phyloP scores from a whole-genome alignment of 441 rosid genomes.

The Gossypium armourianum region DNA sequence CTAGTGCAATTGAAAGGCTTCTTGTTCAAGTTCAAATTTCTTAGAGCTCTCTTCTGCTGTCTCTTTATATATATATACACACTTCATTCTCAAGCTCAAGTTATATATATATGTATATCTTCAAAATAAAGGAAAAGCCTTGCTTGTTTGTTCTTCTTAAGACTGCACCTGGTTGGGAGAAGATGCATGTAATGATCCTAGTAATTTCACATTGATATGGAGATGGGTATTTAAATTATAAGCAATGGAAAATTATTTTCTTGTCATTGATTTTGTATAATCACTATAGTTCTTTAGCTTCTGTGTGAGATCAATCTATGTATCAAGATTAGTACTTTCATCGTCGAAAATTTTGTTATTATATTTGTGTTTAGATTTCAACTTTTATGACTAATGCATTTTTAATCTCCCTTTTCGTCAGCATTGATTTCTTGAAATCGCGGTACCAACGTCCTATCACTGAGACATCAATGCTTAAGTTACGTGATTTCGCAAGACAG shows the following conservation, averaged over 20 bases:
- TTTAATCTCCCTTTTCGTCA: slow-evolving; percentile 25
- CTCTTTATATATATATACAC: too few relatives aligned
- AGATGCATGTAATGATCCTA: not conserved
- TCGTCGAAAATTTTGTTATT: not conserved
- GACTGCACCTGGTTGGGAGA: not conserved
- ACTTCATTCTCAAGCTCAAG: too few relatives aligned
- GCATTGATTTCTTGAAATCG: slow-evolving; percentile 43
- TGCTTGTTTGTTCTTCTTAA: not conserved
- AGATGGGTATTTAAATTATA: not conserved
- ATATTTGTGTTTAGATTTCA: not conserved
- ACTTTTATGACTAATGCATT: not conserved
- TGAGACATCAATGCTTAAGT: slow-evolving; percentile 44
- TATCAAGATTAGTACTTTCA: not conserved
- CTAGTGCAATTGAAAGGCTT: too few relatives aligned
- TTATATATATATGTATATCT: too few relatives aligned
- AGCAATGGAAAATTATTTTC: not conserved
- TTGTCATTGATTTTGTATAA: not conserved
- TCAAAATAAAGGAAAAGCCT: not conserved
- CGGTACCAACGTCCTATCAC: slow-evolving; percentile 38
- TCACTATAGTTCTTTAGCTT: not conserved
- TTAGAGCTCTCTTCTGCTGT: too few relatives aligned
- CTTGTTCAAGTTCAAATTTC: too few relatives aligned
- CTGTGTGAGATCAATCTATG: not conserved
- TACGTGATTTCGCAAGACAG: slow-evolving; percentile 64
- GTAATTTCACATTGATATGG: not conserved